These are phyloP conservation scores for Kodamaea plutei DNA, from an alignment of 1,139 yeast genomes.

Conservation along the genomic window DNA sequence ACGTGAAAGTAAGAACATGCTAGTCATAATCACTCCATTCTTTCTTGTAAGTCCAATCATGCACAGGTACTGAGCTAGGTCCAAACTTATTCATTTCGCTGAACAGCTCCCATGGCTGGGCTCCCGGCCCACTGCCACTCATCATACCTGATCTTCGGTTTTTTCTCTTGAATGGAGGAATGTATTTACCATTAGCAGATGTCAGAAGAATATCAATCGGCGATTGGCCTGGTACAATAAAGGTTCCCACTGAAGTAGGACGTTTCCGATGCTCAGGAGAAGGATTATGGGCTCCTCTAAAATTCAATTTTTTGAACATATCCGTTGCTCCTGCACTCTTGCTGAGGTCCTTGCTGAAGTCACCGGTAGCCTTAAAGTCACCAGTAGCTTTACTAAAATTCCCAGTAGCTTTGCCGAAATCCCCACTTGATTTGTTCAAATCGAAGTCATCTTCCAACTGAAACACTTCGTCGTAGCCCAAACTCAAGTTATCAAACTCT, in stretches of 20 bases:
- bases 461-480: conserved; percentile 40
- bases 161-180: conserved; percentile 54
- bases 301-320: conserved; percentile 14
- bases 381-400: too few species aligned
- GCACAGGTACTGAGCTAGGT: conserved; percentile 41
- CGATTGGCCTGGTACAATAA: conserved; percentile 1
- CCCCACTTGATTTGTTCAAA: conserved; percentile 8
- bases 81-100: conserved; percentile 14
- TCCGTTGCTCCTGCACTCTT: too few species aligned
- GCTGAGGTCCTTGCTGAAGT: too few species aligned
- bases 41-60: conserved; percentile 37
- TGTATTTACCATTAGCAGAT: conserved; percentile 50
- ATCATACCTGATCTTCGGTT: background rate
- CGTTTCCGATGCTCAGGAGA: conserved; percentile 12
- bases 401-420: too few species aligned
- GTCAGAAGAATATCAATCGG: conserved; percentile 11
- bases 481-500: conserved; percentile 32
- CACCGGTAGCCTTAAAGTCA: too few species aligned
- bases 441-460: conserved; percentile 45
- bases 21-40: conserved; percentile 34
- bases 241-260: conserved; percentile 12
- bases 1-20: too few species aligned
- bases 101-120: conserved; percentile 4
- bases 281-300: conserved; percentile 9
- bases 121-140: conserved; percentile 12